Conservation (phyloP, 768 basidiomycete species). For the Auriculariales sp. region DNA sequence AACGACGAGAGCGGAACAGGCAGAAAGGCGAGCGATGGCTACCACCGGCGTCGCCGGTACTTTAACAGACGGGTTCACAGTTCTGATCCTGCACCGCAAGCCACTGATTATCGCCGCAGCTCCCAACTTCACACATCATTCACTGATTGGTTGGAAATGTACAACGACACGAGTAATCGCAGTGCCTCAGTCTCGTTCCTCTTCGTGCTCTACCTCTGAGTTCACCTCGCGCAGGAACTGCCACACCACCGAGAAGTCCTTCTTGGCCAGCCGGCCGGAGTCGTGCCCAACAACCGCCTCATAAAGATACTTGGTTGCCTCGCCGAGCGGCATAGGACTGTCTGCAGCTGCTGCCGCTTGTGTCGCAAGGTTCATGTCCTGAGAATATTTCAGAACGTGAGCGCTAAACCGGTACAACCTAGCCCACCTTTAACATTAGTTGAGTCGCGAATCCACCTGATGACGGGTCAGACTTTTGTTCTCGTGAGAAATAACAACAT, state of each 20-base stretch:
- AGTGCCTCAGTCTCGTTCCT: neutral
- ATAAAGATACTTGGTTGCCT: conserved; percentile 52
- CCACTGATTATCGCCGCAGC: too few relatives aligned
- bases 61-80: too few relatives aligned
- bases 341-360: conserved; percentile 36
- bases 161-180: too few relatives aligned
- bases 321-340: conserved; percentile 49
- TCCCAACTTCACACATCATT: too few relatives aligned
- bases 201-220: neutral
- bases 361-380: conserved; percentile 79
- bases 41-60: too few relatives aligned
- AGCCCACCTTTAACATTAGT: conserved; percentile 65
- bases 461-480: neutral
- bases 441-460: conserved; percentile 56
- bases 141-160: too few relatives aligned
- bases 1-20: neutral
- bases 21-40: too few relatives aligned
- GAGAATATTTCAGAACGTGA: conserved; percentile 3
- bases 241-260: conserved; percentile 78
- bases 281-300: conserved; percentile 32
- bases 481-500: neutral
- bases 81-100: too few relatives aligned
- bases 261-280: conserved; percentile 40
- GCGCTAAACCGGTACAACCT: neutral
- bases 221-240: conserved; percentile 26